Percentiles rank a stretch among this genome's conserved stretches.
Evolutionary conservation across 176 grass and related monocot species (phyloP).

Genomic region (Metroxylon sagu): DNA sequence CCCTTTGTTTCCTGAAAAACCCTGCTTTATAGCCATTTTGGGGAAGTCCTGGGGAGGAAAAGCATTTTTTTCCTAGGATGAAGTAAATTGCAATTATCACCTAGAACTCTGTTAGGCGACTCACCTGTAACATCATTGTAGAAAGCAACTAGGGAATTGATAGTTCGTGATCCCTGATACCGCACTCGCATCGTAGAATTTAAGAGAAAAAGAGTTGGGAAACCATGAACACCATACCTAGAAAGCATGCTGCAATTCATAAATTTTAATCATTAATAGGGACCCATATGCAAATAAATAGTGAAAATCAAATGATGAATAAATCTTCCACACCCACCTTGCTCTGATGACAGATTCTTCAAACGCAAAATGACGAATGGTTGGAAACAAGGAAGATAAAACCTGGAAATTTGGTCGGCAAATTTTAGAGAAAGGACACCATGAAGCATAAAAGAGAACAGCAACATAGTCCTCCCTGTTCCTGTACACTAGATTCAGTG

Average conservation of each 20-base stretch:
- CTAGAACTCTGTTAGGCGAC: no score
- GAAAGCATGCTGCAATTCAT: constrained; percentile 66
- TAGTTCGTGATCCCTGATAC: constrained; percentile 71
- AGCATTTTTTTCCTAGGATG: no score
- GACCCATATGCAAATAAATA: constrained; percentile 8
- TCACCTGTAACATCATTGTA: constrained; percentile 52
- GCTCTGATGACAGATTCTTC: constrained; percentile 24
- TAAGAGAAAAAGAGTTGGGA: constrained; percentile 85
- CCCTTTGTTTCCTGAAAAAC: no score
- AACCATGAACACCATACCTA: constrained; percentile 94
- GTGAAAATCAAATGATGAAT: no score
- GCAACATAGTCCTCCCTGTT: constrained; percentile 15
- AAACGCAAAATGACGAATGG: constrained; percentile 21
- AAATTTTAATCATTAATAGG: constrained; percentile 13
- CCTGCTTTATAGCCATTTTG: no score
- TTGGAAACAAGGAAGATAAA: constrained; percentile 20
- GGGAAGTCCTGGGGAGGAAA: no score
- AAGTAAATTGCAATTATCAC: no score
- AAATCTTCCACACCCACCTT: no score
- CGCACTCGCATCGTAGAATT: constrained; percentile 85
- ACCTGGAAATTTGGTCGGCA: constrained; percentile 17
- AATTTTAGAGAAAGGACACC: constrained; percentile 28
- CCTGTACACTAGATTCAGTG: constrained; percentile 8
- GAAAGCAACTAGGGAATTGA: constrained; percentile 62
- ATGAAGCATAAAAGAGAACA: constrained; percentile 25